These are phyloP conservation scores for Coniochaeta ligniaria DNA, from an alignment of 2,329 filamentous ascomycete genomes.

Conservation along the genomic window DNA sequence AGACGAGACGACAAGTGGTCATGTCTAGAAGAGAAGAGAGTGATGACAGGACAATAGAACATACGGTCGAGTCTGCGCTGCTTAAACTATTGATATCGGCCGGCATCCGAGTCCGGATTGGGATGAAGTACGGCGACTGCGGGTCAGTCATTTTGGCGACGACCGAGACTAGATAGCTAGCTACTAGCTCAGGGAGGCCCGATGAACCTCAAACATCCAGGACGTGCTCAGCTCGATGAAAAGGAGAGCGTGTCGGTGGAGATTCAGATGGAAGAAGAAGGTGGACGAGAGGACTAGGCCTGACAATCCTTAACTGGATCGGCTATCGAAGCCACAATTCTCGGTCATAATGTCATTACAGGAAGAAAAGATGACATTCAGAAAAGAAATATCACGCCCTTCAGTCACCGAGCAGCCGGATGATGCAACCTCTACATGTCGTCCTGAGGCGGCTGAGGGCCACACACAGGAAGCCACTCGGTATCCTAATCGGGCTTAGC, in stretches of 20 bases:
- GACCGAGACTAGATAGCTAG: background rate
- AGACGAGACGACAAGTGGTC: background rate
- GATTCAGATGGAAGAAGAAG: background rate
- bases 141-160: conserved; percentile 34
- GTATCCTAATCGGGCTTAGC: conserved; percentile 15
- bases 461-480: conserved; percentile 8
- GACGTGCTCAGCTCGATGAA: background rate
- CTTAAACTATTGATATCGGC: conserved; percentile 36
- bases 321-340: background rate
- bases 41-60: conserved; percentile 21
- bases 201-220: background rate
- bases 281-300: background rate
- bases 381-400: background rate
- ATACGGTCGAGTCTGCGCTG: conserved; percentile 41
- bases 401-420: background rate
- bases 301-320: background rate
- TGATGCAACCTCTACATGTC: conserved; percentile 3
- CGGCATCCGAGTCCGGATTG: conserved; percentile 42
- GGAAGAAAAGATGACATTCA: background rate
- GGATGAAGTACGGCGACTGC: conserved; percentile 36
- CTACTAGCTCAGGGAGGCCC: background rate
- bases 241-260: background rate
- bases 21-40: background rate
- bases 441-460: conserved; percentile 11
- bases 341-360: background rate